These are phyloP conservation scores for Cryptococcus sp. DNA, from an alignment of 1,284 basidiomycete species.

Conservation along the genomic window DNA sequence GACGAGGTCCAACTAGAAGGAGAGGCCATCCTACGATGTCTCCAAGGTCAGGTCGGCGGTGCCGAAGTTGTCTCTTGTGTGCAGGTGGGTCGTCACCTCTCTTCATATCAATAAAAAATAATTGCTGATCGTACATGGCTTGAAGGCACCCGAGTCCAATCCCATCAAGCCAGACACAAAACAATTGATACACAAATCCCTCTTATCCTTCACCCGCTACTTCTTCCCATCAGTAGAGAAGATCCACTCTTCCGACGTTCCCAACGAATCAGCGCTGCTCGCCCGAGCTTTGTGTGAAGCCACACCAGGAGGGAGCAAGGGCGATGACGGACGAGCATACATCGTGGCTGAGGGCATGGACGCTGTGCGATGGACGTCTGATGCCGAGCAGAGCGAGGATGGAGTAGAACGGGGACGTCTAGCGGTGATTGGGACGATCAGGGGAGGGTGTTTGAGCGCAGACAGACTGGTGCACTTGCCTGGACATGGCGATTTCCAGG, in stretches of 20 bases:
- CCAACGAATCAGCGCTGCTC: constrained; percentile 69
- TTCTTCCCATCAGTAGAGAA: constrained; percentile 83
- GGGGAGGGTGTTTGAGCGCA: constrained; percentile 76
- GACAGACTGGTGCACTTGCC: constrained; percentile 88
- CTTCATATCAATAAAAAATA: neutral
- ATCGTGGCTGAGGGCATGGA: constrained; percentile 68
- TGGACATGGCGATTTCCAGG: constrained; percentile 83
- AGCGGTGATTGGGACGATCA: constrained; percentile 77
- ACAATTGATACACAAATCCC: constrained; percentile 71
- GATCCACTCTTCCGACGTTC: constrained; percentile 54
- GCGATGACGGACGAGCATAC: constrained; percentile 76
- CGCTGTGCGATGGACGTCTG: constrained; percentile 61
- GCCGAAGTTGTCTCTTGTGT: constrained; percentile 62
- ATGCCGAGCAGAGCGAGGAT: constrained; percentile 21
- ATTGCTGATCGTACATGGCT: too few species aligned
- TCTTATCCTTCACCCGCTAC: constrained; percentile 90
- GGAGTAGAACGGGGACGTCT: constrained; percentile 57
- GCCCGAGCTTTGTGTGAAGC: constrained; percentile 77
- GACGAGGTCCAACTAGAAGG: constrained; percentile 84
- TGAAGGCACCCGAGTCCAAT: constrained; percentile 41
- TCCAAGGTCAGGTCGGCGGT: constrained; percentile 73
- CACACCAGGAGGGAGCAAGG: constrained; percentile 61
- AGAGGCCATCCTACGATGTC: constrained; percentile 82
- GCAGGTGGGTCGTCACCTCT: constrained; percentile 46
- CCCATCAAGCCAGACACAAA: constrained; percentile 61